A percentile compares a stretch with the other conserved stretches of the same genome.
These are phyloP conservation scores for Geotrichum bryndzae DNA, from an alignment of 1,139 yeast genomes.

Conservation along the genomic window DNA sequence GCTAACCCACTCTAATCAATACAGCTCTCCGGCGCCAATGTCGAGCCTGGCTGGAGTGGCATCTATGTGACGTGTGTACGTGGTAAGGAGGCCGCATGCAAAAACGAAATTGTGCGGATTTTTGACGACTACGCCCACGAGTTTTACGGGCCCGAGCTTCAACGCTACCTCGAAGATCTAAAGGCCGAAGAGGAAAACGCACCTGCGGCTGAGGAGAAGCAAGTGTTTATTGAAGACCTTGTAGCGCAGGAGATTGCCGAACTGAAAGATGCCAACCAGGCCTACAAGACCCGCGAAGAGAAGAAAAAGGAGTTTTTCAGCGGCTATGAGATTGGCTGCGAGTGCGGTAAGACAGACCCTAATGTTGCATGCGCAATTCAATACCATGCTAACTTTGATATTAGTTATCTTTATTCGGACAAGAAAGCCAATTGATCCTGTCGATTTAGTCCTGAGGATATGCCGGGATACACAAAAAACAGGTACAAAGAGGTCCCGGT, in stretches of 20 bases:
- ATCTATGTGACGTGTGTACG: conserved; percentile 81
- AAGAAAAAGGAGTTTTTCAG: conserved; percentile 46
- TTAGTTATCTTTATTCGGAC: conserved; percentile 67
- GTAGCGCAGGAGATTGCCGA: conserved; percentile 62
- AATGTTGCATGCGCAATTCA: neutral
- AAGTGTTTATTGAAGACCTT: conserved; percentile 55
- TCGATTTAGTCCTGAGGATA: conserved; percentile 53
- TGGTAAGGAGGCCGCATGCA: conserved; percentile 68
- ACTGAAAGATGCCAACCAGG: conserved; percentile 37
- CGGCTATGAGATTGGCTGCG: conserved; percentile 70
- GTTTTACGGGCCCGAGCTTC: conserved; percentile 31
- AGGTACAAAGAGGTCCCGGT: conserved; percentile 51
- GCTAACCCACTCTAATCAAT: neutral
- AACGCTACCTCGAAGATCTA: conserved; percentile 47
- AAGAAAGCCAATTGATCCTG: conserved; percentile 73
- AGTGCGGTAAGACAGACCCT: conserved; percentile 46
- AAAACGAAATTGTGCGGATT: conserved; percentile 61
- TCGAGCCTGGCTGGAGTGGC: conserved; percentile 78
- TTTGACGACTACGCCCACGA: conserved; percentile 44
- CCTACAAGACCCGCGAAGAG: conserved; percentile 32
- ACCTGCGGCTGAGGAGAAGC: conserved; percentile 38
- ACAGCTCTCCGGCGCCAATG: conserved; percentile 18
- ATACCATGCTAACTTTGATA: neutral
- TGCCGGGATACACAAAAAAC: conserved; percentile 55
- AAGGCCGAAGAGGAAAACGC: conserved; percentile 36